These are phyloP conservation scores for Poteriospumella lacustris DNA, from an alignment of 108 stramenopile species.

Conservation along the genomic window DNA sequence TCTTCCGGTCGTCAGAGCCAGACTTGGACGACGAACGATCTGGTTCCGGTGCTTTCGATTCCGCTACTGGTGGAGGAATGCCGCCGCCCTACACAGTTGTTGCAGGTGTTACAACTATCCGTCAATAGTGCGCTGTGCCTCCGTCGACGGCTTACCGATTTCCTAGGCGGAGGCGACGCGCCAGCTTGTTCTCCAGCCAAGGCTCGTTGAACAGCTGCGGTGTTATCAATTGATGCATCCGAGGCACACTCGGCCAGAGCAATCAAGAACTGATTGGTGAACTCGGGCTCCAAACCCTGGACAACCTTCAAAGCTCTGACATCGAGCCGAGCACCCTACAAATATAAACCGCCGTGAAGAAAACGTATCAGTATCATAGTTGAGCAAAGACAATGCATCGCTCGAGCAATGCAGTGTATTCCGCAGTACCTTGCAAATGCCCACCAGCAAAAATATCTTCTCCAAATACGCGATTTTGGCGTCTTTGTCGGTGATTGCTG, in stretches of 20 bases:
- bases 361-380: too few relatives aligned
- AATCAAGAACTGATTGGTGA: conserved; percentile 30
- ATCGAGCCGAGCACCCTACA: conserved; percentile 21
- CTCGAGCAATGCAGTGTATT: too few relatives aligned
- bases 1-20: too few relatives aligned
- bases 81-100: too few relatives aligned
- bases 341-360: too few relatives aligned
- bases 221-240: conserved; percentile 31
- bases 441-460: conserved; percentile 30
- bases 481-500: conserved; percentile 32
- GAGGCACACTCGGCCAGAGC: conserved; percentile 41
- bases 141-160: neutral
- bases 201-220: conserved; percentile 29
- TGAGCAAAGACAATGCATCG: too few relatives aligned
- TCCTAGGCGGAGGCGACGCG: conserved; percentile 32
- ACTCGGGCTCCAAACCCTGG: conserved; percentile 32
- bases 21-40: neutral
- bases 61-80: too few relatives aligned
- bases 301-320: conserved; percentile 36
- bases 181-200: conserved; percentile 32
- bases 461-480: conserved; percentile 32
- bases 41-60: neutral
- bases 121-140: too few relatives aligned
- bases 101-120: too few relatives aligned
- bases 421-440: conserved; percentile 40